Evolutionary conservation across 495 filamentous ascomycete species (phyloP).

Genomic region (Penicillium crystallinum): DNA sequence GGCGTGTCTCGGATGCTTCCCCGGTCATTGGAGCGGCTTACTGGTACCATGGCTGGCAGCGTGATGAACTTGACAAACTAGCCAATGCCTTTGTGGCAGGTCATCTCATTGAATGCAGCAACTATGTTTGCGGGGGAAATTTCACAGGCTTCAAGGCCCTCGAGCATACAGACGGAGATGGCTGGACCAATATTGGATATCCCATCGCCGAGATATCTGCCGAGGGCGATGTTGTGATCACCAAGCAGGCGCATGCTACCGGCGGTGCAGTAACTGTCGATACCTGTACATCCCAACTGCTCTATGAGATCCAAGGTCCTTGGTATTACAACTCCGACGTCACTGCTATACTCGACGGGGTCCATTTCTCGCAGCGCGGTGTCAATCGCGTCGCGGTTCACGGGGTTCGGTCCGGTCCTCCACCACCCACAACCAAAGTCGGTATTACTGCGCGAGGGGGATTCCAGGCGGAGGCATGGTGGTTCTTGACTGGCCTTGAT

Average conservation of each 20-base stretch:
- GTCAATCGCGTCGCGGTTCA: slow-evolving; percentile 29
- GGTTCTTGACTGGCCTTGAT: slow-evolving; percentile 42
- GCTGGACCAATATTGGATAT: slow-evolving; percentile 49
- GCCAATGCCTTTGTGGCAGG: slow-evolving; percentile 50
- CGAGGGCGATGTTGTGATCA: slow-evolving; percentile 44
- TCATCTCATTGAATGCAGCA: slow-evolving; percentile 53
- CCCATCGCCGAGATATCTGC: slow-evolving; percentile 54
- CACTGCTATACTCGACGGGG: slow-evolving; percentile 44
- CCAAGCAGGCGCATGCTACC: slow-evolving; percentile 32
- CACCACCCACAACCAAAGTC: slow-evolving; percentile 53
- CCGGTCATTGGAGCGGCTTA: slow-evolving; percentile 48
- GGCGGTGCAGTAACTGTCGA: slow-evolving; percentile 42
- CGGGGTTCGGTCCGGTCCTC: slow-evolving; percentile 28
- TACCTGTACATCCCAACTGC: slow-evolving; percentile 49
- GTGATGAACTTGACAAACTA: slow-evolving; percentile 41
- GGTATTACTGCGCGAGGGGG: slow-evolving; percentile 47
- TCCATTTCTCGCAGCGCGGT: slow-evolving; percentile 43
- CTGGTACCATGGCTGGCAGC: slow-evolving; percentile 44
- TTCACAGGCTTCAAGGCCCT: slow-evolving; percentile 52
- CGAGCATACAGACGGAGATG: slow-evolving; percentile 25
- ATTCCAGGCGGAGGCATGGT: slow-evolving; percentile 43
- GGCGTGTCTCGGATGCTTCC: slow-evolving; percentile 51
- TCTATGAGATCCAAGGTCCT: slow-evolving; percentile 58
- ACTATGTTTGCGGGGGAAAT: slow-evolving; percentile 53
- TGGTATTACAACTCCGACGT: slow-evolving; percentile 56